These are phyloP conservation scores for Mucor racemosus DNA, from an alignment of 371 early-diverging fungal species.

Conservation along the genomic window DNA sequence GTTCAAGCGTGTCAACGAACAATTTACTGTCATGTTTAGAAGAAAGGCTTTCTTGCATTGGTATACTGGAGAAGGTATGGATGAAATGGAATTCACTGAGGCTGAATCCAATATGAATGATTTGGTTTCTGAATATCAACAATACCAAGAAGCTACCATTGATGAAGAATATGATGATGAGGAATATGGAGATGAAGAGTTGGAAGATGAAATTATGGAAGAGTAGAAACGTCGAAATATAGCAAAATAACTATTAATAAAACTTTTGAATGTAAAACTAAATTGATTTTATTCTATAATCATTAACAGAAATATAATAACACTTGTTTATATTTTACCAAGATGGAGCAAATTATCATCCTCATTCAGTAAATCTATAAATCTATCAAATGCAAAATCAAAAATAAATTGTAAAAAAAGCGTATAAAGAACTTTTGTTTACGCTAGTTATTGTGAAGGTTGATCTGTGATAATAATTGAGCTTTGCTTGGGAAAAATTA, in stretches of 20 bases:
- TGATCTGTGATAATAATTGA: too few species aligned
- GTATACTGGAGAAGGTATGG: conserved; percentile 98
- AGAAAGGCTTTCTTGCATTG: conserved; percentile 98
- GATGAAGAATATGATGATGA: conserved; percentile 57
- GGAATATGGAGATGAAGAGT: conserved; percentile 23
- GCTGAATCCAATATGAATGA: conserved; percentile 95
- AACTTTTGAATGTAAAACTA: too few species aligned
- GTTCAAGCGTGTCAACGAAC: conserved; percentile 97
- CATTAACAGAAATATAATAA: too few species aligned
- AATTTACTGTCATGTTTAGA: conserved; percentile 95
- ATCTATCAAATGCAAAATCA: too few species aligned
- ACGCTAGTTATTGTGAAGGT: too few species aligned
- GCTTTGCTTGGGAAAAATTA: too few species aligned
- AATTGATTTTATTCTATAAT: too few species aligned
- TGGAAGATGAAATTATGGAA: conserved; percentile 56
- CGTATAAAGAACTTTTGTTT: too few species aligned
- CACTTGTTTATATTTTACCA: too few species aligned
- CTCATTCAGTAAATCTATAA: too few species aligned
- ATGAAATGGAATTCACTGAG: conserved; percentile 97
- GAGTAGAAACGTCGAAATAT: conserved; percentile 12
- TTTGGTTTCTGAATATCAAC: conserved; percentile 96
- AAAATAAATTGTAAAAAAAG: too few species aligned
- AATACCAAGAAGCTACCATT: conserved; percentile 92
- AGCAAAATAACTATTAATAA: neutral
- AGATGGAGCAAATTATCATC: too few species aligned